A percentile compares a stretch with the other conserved stretches of the same genome.
phyloP scores from a whole-genome alignment of 1,284 basidiomycete genomes.

The Vanrija pseudolonga region DNA sequence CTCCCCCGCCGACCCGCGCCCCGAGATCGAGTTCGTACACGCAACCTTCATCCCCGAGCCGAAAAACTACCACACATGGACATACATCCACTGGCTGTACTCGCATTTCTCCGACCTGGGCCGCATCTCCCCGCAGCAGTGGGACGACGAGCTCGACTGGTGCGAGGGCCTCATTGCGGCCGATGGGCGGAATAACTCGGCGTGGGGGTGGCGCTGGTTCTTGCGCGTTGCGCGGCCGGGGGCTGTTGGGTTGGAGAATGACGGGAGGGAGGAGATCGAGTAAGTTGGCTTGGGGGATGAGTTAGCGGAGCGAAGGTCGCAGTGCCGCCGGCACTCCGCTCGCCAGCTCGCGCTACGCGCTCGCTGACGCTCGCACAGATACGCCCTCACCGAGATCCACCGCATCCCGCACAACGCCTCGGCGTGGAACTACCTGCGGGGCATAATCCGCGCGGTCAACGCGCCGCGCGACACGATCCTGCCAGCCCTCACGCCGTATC shows the following conservation, averaged over 20 bases:
- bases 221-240: slow-evolving; percentile 70
- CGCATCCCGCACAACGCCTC: slow-evolving; percentile 84
- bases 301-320: no score
- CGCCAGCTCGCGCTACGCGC: no score
- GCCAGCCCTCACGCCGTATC: slow-evolving; percentile 65
- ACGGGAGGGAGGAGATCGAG: slow-evolving; percentile 63
- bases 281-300: slow-evolving; percentile 50
- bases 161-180: slow-evolving; percentile 67
- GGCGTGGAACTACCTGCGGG: slow-evolving; percentile 91
- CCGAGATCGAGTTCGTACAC: slow-evolving; percentile 76
- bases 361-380: slow-evolving; percentile 53
- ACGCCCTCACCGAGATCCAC: slow-evolving; percentile 71
- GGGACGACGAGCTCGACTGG: slow-evolving; percentile 73
- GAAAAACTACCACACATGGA: slow-evolving; percentile 98
- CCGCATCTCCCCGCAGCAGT: slow-evolving; percentile 57
- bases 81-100: slow-evolving; percentile 85
- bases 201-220: slow-evolving; percentile 97
- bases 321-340: no score
- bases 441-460: slow-evolving; percentile 34
- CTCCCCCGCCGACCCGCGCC: slow-evolving; percentile 54
- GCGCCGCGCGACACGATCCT: slow-evolving; percentile 57
- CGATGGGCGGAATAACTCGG: slow-evolving; percentile 93
- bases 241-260: slow-evolving; percentile 39
- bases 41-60: slow-evolving; percentile 65
- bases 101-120: slow-evolving; percentile 61